Evolutionary conservation across 495 filamentous ascomycete genomes (phyloP), one percentile per base, ranked within the genome.

Genomic region (Podospora fimiseda): DNA sequence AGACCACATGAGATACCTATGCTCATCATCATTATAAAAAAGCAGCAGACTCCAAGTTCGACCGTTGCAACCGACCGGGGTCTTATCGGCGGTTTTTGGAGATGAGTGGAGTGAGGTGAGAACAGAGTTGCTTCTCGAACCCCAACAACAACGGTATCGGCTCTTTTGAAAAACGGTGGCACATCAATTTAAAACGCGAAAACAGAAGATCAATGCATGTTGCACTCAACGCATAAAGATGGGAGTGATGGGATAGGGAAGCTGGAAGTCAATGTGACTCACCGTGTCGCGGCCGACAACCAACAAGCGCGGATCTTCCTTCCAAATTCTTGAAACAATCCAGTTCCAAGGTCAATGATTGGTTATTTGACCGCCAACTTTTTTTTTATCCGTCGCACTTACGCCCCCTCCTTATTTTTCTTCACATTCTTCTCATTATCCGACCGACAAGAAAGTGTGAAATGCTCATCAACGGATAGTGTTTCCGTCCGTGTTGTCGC

Each of bases 221-320:
- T 37, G 24, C 45, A 36, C 18, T 11, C 27, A 40, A 21, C 33
- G 48, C 37, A 39, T 40, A 14, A 50, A 50, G 39, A 37, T 22
- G 37, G 33, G 30, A 14, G 41, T 40, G 39, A 37, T 22, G 37
- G 33, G 30, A 22, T 22, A 18, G 18, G 18, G 19, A 39, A 33
- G 9, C 22, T 30, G 24, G 27, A 6, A 16, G n/a, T 37, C 15
- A 40, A 30, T 16, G 48, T 50, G 48, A 50, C 48, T 50, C 48
- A 50, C 44, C 44, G 21, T 27, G 14, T 23, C 18, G 16, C 46
- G 24, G 16, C 23, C 44, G 24, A 37, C 46, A 18, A 24, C 48
- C 37, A 40, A 41, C 48, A 50, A 50, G 48, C 48, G 48, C 48
- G 48, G 43, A 46, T 46, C 43, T 14, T 3, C 42, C 9, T 22